Evolutionary conservation across 2,329 filamentous ascomycete species (phyloP).

Genomic region (Sporothrix inflata): DNA sequence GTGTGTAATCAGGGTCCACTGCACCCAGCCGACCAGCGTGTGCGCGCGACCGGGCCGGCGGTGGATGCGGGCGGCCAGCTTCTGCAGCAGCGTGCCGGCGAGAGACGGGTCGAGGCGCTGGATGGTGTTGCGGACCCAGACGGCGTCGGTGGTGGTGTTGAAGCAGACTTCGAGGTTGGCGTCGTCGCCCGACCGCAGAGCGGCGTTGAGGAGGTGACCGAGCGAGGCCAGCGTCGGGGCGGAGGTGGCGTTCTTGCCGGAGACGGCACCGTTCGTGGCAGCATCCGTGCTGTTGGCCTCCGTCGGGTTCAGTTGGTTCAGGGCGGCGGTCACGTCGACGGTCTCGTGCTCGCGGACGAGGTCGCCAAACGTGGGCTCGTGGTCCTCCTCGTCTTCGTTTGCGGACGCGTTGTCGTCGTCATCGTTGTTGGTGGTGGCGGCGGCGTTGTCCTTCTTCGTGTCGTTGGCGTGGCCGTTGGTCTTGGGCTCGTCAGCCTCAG

Average conservation of each 20-base stretch:
- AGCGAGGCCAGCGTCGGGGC: slow-evolving; percentile 58
- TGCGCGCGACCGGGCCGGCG: slow-evolving; percentile 86
- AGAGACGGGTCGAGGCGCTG: slow-evolving; percentile 85
- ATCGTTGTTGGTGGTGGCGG: slow-evolving; percentile 7
- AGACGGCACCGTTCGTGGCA: background rate
- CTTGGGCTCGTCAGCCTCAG: background rate
- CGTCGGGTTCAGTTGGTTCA: slow-evolving; percentile 41
- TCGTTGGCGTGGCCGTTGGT: slow-evolving; percentile 12
- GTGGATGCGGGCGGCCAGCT: slow-evolving; percentile 84
- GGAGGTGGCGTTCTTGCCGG: slow-evolving; percentile 37
- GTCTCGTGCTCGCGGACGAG: slow-evolving; percentile 73
- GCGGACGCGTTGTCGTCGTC: slow-evolving; percentile 18
- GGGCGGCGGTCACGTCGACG: slow-evolving; percentile 73
- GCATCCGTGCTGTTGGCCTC: background rate
- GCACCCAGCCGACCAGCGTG: slow-evolving; percentile 90
- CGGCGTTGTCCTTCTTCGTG: background rate
- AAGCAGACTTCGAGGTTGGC: slow-evolving; percentile 91
- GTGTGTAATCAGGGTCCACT: slow-evolving; percentile 91
- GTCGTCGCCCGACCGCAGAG: slow-evolving; percentile 87
- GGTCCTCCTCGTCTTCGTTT: slow-evolving; percentile 45
- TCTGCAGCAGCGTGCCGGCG: slow-evolving; percentile 76
- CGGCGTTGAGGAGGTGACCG: slow-evolving; percentile 89
- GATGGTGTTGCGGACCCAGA: slow-evolving; percentile 83
- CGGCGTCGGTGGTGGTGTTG: slow-evolving; percentile 72
- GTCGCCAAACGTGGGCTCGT: slow-evolving; percentile 73